Conservation (phyloP, 2,329 filamentous ascomycete species). For the Cercospora berteroae region DNA sequence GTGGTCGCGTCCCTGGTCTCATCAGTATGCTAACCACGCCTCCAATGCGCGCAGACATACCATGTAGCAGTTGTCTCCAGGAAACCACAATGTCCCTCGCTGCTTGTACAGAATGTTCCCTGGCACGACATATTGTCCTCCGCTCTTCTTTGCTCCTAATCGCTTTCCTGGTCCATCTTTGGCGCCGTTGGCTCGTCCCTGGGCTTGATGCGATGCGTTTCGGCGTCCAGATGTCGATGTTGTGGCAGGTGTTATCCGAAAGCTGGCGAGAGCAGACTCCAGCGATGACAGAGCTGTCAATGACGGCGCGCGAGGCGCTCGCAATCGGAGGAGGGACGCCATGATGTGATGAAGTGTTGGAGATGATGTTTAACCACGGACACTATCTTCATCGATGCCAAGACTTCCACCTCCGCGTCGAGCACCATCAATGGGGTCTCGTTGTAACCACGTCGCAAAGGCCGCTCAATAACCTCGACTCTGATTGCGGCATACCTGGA, state of each 20-base stretch:
- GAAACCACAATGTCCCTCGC: slow-evolving; percentile 88
- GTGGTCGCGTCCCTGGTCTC: slow-evolving; percentile 72
- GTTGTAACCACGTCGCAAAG: slow-evolving; percentile 6
- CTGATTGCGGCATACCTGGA: background rate
- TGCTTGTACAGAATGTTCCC: slow-evolving; percentile 99
- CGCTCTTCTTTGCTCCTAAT: slow-evolving; percentile 88
- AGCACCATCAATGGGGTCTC: background rate
- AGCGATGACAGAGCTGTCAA: slow-evolving; percentile 30
- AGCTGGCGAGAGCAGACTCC: slow-evolving; percentile 33
- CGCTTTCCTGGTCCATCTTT: slow-evolving; percentile 77
- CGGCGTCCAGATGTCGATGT: slow-evolving; percentile 33
- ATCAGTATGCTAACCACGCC: slow-evolving; percentile 2
- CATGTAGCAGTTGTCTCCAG: slow-evolving; percentile 92
- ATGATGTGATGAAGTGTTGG: background rate
- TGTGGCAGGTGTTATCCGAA: slow-evolving; percentile 31
- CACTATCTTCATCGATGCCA: background rate
- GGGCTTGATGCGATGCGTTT: slow-evolving; percentile 63
- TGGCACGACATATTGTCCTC: slow-evolving; percentile 88
- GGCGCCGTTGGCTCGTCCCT: slow-evolving; percentile 67
- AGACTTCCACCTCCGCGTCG: slow-evolving; percentile 5
- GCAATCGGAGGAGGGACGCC: slow-evolving; percentile 14
- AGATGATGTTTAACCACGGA: background rate
- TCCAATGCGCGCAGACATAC: slow-evolving; percentile 20
- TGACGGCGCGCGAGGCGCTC: slow-evolving; percentile 29
- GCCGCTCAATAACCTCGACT: slow-evolving; percentile 2